A percentile compares a stretch with the other conserved stretches of the same genome.
Evolutionary conservation across 805 yeast species (phyloP).

Genomic region (Ogataea pini): DNA sequence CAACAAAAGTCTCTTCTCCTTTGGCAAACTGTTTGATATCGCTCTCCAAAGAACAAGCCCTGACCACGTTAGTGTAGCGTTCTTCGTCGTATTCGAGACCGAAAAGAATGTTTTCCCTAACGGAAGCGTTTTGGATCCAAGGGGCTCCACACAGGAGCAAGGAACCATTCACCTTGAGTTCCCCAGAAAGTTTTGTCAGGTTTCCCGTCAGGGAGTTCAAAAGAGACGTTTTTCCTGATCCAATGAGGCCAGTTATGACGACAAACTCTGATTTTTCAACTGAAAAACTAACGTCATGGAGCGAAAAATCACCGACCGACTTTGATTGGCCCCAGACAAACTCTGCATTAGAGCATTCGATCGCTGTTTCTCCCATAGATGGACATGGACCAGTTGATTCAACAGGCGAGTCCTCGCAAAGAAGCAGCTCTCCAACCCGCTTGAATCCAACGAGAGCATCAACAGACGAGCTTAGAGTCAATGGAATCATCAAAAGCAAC

Average conservation of each 20-base stretch:
- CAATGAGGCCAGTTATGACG: constrained; percentile 76
- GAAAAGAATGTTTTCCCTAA: constrained; percentile 70
- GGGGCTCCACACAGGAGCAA: constrained; percentile 51
- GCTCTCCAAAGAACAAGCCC: constrained; percentile 63
- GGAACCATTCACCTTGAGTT: constrained; percentile 52
- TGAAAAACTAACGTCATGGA: constrained; percentile 50
- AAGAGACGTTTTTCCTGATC: constrained; percentile 78
- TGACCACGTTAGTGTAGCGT: constrained; percentile 53
- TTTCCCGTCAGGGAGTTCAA: constrained; percentile 68
- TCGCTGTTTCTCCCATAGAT: constrained; percentile 36
- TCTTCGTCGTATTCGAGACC: constrained; percentile 51
- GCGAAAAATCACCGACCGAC: constrained; percentile 27
- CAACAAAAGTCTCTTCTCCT: constrained; percentile 77
- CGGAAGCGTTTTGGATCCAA: constrained; percentile 82
- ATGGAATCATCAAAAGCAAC: constrained; percentile 65
- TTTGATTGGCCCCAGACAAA: constrained; percentile 62
- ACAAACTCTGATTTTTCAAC: constrained; percentile 67
- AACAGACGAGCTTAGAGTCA: constrained; percentile 62
- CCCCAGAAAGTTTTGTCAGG: constrained; percentile 57
- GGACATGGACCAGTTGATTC: background rate
- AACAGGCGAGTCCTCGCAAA: constrained; percentile 27
- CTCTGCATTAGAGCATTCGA: constrained; percentile 51
- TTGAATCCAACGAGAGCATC: constrained; percentile 63
- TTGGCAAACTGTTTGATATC: constrained; percentile 68
- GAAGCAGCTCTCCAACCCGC: constrained; percentile 56